These are phyloP conservation scores for Trichosporon asahii DNA, from an alignment of 1,284 basidiomycete genomes.

Conservation along the genomic window DNA sequence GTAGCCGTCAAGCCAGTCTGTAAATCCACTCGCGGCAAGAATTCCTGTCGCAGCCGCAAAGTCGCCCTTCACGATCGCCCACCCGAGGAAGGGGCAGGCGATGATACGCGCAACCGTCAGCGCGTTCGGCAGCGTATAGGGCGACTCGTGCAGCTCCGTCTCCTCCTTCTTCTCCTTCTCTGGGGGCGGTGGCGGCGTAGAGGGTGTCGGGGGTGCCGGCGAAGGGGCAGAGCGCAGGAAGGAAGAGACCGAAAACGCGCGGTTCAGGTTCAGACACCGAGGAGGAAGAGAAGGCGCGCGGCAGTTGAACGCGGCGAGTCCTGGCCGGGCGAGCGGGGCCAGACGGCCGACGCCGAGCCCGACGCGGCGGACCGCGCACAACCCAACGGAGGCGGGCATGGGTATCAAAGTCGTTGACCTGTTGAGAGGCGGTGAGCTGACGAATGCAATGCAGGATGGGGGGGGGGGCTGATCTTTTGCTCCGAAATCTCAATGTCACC, in stretches of 20 bases:
- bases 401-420: neutral
- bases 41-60: constrained; percentile 74
- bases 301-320: neutral
- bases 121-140: constrained; percentile 90
- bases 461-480: neutral
- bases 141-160: constrained; percentile 68
- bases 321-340: neutral
- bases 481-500: constrained; percentile 2
- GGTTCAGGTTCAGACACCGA: neutral
- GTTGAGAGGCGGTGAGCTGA: constrained; percentile 3
- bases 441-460: neutral
- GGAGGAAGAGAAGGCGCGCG: neutral
- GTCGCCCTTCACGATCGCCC: constrained; percentile 81
- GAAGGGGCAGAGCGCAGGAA: neutral
- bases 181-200: neutral
- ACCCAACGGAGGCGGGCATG: constrained; percentile 6
- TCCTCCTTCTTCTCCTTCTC: neutral
- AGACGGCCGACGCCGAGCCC: neutral
- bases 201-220: neutral
- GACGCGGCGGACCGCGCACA: constrained; percentile 2
- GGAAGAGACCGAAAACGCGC: neutral
- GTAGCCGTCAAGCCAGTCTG: constrained; percentile 87
- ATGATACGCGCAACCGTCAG: constrained; percentile 82
- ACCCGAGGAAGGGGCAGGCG: constrained; percentile 85
- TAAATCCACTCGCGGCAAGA: constrained; percentile 81